A percentile compares a stretch with the other conserved stretches of the same genome.
These are phyloP conservation scores for Rhytidiadelphus loreus DNA, from an alignment of 225 moss, liverwort and hornwort species.

Conservation along the genomic window DNA sequence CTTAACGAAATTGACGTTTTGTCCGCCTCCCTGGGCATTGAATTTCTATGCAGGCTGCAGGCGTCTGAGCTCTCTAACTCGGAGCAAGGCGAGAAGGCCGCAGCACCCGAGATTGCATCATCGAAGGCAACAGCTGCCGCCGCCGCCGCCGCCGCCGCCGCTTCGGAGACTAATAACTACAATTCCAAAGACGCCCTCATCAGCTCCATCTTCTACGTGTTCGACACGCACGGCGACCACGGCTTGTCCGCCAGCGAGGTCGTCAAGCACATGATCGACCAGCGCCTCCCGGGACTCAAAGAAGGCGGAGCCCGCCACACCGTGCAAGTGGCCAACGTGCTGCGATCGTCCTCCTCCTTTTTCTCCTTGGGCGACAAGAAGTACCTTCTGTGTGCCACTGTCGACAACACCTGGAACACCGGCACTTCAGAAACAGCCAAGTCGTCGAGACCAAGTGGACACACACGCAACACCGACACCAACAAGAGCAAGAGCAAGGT, in stretches of 20 bases:
- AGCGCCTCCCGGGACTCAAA: slow-evolving; percentile 35
- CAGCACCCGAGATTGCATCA: background rate
- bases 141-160: background rate
- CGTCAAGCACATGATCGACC: slow-evolving; percentile 37
- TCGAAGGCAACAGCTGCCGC: background rate
- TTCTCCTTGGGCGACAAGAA: slow-evolving; percentile 42
- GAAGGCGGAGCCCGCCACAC: slow-evolving; percentile 45
- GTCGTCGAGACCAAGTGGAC: background rate
- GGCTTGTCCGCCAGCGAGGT: slow-evolving; percentile 46
- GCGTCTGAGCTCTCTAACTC: slow-evolving; percentile 18
- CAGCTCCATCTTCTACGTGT: slow-evolving; percentile 45
- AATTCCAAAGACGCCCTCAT: slow-evolving; percentile 45
- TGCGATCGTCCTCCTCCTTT: slow-evolving; percentile 39
- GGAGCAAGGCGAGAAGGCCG: background rate
- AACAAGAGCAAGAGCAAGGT: background rate
- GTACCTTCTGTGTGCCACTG: slow-evolving; percentile 32
- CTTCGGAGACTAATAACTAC: background rate
- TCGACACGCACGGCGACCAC: slow-evolving; percentile 29
- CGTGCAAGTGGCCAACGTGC: slow-evolving; percentile 53
- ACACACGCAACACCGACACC: background rate
- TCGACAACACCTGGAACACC: background rate
- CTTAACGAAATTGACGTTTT: background rate
- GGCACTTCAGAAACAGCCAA: background rate
- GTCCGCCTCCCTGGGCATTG: background rate
- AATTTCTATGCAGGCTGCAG: slow-evolving; percentile 4